Evolutionary conservation across 2,329 filamentous ascomycete species (phyloP), one percentile per base, ranked within the genome.

Genomic region (Salinomyces thailandicus): DNA sequence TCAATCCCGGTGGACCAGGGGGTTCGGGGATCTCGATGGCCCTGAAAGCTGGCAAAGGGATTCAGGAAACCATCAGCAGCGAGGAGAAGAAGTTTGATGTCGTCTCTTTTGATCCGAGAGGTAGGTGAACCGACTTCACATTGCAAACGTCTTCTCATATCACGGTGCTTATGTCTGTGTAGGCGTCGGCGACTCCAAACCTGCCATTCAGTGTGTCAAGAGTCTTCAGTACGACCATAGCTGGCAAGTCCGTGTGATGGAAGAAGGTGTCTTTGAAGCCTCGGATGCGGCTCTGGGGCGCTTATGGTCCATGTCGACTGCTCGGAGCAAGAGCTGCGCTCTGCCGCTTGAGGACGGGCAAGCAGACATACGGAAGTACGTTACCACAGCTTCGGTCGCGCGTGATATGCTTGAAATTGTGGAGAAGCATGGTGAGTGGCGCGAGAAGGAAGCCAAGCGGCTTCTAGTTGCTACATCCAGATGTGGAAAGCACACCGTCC

Each of bases 401-500:
- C 53, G 62, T 26, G 68, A 72, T 41, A 70, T 72, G 64, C 50
- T 72, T 5, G 60, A 63, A 27, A 59, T 72, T 22, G 54, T 64
- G 8, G 67, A 72, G 41, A 35, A 35, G 17, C 62, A 66, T 37
- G 62, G 51, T 19, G 41, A 42, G 18, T 55, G 51, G 51, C 45
- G 52, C 12, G 46, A 54, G 30, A n/a, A 49, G 15, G 48, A 63
- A 32, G 44, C 45, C 4, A 40, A 26, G 13, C 28, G 37, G n/a
- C 18, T 46, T 1, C 13, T 43, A 11, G 11, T 9, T 33, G 11
- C 14, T 30, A 8, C 11, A 14, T n/a, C 27, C 14, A n/a, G 22
- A 8, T 26, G 22, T 26, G 22, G 22, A 9, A 26, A 9, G 22
- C 22, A 26, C n/a, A 9, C n/a, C 9, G n/a, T 3, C 9, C 9